Evolutionary conservation across 1,139 yeast species (phyloP).

Genomic region (Saccharomyces uvarum): DNA sequence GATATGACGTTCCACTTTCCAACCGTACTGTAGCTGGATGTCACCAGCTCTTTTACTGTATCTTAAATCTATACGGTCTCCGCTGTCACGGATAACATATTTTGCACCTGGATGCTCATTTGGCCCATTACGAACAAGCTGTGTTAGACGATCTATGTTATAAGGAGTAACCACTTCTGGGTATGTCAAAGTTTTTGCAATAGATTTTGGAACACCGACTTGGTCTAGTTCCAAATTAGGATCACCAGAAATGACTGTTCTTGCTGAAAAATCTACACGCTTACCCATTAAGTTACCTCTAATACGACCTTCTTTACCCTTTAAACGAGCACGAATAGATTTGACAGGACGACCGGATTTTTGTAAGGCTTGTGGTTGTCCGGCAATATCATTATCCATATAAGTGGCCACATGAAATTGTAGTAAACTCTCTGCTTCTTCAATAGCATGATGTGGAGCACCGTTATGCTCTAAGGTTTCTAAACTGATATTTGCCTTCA

Average conservation of each 20-base stretch:
- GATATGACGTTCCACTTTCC: slow-evolving; percentile 98
- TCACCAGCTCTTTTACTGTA: slow-evolving; percentile 98
- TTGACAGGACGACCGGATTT: slow-evolving; percentile 98
- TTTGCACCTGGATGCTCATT: slow-evolving; percentile 99
- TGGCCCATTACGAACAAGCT: slow-evolving; percentile 93
- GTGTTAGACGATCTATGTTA: slow-evolving; percentile 87
- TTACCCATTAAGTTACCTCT: slow-evolving; percentile 99
- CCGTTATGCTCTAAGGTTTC: slow-evolving; percentile 97
- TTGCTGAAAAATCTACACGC: slow-evolving; percentile 98
- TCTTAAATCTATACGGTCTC: slow-evolving; percentile 94
- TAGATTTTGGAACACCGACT: slow-evolving; percentile 96
- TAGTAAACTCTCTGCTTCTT: slow-evolving; percentile 88
- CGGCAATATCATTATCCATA: slow-evolving; percentile 99
- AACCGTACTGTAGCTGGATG: slow-evolving; percentile 93
- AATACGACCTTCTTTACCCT: slow-evolving; percentile 98
- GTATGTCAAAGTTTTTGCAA: slow-evolving; percentile 89
- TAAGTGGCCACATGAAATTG: slow-evolving; percentile 99
- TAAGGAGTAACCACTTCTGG: slow-evolving; percentile 98
- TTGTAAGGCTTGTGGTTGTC: slow-evolving; percentile 98
- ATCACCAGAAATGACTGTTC: slow-evolving; percentile 98
- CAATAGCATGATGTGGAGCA: slow-evolving; percentile 95
- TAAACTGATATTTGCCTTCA: slow-evolving; percentile 92
- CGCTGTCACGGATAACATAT: slow-evolving; percentile 94
- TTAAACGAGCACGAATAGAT: slow-evolving; percentile 94
- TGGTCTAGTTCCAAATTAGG: slow-evolving; percentile 96